Evolutionary conservation across 805 yeast genomes (phyloP).

Genomic region (Kregervanrija fluxuum): DNA sequence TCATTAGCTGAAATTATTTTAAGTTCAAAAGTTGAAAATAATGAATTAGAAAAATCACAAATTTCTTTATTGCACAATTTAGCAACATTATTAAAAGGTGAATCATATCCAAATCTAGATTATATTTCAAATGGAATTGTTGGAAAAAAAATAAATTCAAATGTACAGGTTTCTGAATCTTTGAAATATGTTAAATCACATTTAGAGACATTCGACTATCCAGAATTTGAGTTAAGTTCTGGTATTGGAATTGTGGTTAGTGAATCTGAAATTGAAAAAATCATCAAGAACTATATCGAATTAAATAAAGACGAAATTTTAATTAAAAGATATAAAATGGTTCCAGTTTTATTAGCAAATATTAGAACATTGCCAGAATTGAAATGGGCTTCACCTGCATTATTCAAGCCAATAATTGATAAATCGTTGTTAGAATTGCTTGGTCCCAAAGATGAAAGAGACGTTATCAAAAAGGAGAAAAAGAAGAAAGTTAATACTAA

Average conservation of each 20-base stretch:
- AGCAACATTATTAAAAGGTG: slow-evolving; percentile 65
- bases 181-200: slow-evolving; percentile 57
- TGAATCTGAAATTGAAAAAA: slow-evolving; percentile 52
- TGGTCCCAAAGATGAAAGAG: slow-evolving; percentile 97
- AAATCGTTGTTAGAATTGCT: slow-evolving; percentile 58
- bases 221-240: slow-evolving; percentile 52
- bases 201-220: slow-evolving; percentile 35
- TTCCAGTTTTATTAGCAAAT: slow-evolving; percentile 72
- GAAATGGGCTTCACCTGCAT: slow-evolving; percentile 88
- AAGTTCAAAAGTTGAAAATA: slow-evolving; percentile 12
- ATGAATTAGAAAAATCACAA: slow-evolving; percentile 47
- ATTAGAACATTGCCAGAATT: slow-evolving; percentile 66
- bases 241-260: slow-evolving; percentile 80
- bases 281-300: slow-evolving; percentile 54
- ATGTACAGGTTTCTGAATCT: slow-evolving; percentile 75
- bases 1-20: slow-evolving; percentile 57
- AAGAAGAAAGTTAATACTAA: slow-evolving; percentile 35
- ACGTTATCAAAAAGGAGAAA: slow-evolving; percentile 70
- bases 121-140: slow-evolving; percentile 55
- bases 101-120: slow-evolving; percentile 40
- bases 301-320: slow-evolving; percentile 52
- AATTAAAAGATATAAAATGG: slow-evolving; percentile 69
- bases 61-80: slow-evolving; percentile 67
- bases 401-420: slow-evolving; percentile 84
- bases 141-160: slow-evolving; percentile 55